Base-by-base conservation (phyloP, 768 basidiomycete genomes). In the Rhizopogon vesiculosus region DNA sequence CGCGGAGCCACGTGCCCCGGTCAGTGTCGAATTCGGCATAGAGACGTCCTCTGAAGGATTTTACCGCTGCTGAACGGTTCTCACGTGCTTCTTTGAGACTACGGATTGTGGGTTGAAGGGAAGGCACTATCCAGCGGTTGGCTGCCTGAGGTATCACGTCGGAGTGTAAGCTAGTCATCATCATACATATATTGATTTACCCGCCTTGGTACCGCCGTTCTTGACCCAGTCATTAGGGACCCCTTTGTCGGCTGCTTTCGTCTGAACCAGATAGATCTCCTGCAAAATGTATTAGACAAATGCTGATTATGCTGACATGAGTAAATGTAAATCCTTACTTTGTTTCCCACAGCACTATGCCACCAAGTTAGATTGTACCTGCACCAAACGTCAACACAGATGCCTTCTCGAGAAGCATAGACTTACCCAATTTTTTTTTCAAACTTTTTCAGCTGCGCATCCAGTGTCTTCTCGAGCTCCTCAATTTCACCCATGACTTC, bases 41-140 rank as follows among this genome's bases (percentile, higher is more conserved):
- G 16, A 95, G 74, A 40, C 86, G 82, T 64, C 76, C 80, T 66
- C 87, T 91, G 76, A 98, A 99, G 9, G 83, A 79, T 67, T 89
- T 93, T 72, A 93, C 84, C 6, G 85, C 84, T 2, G 82, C 79
- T 57, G 78, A 89, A 41, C 89, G 86, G 54, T 84, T 92, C 72
- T 99, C 97, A 42, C 92, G 84, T 3, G 93, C 94, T 72, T 99
- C 97, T 71, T 98, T 98, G 33, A 97, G 78, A 55, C 83, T 73
- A 18, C 92, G 85, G 51, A 98, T 82, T 31, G 84, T 84, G 5
- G 79, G 63, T 55, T 84, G 82, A 2, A 93, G 79, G 25, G 87
- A 78, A 1, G 87, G 86, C 5, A 93, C 87, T 5, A 84, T 74
- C 77, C 87, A 99, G 19, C 97, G 88, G 13, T 77, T 78, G 61